Conservation (phyloP, 768 basidiomycete species). For the Podaxis sp. region DNA sequence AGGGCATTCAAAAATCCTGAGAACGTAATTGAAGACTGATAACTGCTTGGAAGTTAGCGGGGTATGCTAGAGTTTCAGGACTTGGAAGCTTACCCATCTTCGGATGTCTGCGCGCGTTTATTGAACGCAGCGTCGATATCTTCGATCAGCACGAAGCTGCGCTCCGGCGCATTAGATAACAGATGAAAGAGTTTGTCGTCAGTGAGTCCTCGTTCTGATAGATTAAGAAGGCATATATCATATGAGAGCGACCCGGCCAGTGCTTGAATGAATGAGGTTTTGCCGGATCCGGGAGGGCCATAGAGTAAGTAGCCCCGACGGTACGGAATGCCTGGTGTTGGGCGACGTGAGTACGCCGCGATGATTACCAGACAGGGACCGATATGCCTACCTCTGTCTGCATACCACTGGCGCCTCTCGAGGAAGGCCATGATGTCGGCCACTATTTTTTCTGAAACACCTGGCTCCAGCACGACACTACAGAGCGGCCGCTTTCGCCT, state of each 20-base stretch:
- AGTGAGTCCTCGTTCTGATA: conserved; percentile 92
- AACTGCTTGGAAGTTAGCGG: conserved; percentile 42
- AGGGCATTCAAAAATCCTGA: conserved; percentile 96
- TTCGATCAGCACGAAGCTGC: conserved; percentile 93
- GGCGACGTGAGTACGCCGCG: conserved; percentile 2
- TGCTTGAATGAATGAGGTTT: conserved; percentile 98
- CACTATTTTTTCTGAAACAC: conserved; percentile 82
- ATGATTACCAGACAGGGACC: neutral
- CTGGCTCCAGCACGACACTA: conserved; percentile 84
- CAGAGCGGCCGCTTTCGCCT: conserved; percentile 78
- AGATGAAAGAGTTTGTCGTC: conserved; percentile 97
- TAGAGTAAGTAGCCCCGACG: conserved; percentile 92
- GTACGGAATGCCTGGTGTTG: conserved; percentile 87
- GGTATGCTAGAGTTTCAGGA: neutral
- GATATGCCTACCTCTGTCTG: conserved; percentile 72
- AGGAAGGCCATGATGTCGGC: conserved; percentile 80
- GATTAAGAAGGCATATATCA: conserved; percentile 93
- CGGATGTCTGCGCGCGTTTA: conserved; percentile 82
- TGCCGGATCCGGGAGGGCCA: conserved; percentile 97
- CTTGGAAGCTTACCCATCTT: conserved; percentile 71
- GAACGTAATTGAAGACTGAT: conserved; percentile 94
- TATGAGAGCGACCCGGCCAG: conserved; percentile 89
- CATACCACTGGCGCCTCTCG: conserved; percentile 87
- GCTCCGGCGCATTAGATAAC: conserved; percentile 87
- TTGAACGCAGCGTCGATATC: conserved; percentile 98